Conservation (phyloP, 2,329 filamentous ascomycete genomes). For the Cryphonectria japonica region DNA sequence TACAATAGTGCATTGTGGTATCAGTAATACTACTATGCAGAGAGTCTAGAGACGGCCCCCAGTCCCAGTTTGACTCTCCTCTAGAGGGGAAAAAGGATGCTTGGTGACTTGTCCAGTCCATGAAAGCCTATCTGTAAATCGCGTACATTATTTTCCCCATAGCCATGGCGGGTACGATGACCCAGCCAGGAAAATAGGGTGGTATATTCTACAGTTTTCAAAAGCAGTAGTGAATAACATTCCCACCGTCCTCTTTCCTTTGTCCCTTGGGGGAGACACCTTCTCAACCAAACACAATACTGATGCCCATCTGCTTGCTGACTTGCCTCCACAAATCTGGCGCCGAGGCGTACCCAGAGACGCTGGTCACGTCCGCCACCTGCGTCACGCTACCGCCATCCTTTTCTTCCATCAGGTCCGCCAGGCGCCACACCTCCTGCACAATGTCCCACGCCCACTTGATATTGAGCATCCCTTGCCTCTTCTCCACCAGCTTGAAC, state of each 20-base stretch:
- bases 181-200: not conserved
- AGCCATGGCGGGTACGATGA: not conserved
- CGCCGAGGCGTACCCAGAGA: slow-evolving; percentile 10
- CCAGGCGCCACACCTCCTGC: slow-evolving; percentile 63
- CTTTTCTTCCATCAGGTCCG: slow-evolving; percentile 42
- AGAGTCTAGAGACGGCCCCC: too few relatives aligned
- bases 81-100: too few relatives aligned
- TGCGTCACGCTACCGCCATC: slow-evolving; percentile 19
- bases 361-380: slow-evolving; percentile 6
- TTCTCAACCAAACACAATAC: slow-evolving; percentile 61
- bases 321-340: slow-evolving; percentile 60
- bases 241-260: not conserved
- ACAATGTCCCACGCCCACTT: slow-evolving; percentile 63
- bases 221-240: not conserved
- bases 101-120: too few relatives aligned
- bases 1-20: too few relatives aligned
- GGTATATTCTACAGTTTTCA: not conserved
- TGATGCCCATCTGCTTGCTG: slow-evolving; percentile 62
- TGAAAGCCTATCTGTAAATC: not conserved
- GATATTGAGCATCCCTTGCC: slow-evolving; percentile 70
- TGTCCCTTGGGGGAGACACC: not conserved
- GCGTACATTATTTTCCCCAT: not conserved
- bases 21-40: too few relatives aligned
- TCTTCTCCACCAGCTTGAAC: slow-evolving; percentile 56
- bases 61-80: too few relatives aligned